Evolutionary conservation across 176 grass and related monocot species (phyloP).

Genomic region (Puccinellia tenuiflora): DNA sequence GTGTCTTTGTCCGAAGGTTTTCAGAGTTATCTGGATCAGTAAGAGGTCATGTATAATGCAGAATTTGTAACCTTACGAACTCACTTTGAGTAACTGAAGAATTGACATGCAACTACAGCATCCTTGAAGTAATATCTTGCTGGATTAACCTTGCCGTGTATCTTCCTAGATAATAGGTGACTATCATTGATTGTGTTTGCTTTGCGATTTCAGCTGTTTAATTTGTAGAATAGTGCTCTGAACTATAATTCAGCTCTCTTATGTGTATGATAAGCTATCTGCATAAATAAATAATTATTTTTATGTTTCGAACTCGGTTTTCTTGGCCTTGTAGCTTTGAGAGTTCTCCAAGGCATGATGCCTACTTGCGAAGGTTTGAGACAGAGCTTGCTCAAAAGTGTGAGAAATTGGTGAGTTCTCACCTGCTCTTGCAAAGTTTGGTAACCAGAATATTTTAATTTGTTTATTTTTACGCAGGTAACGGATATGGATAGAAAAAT

Average conservation of each 20-base stretch:
- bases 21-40: not conserved
- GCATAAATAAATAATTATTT: not conserved
- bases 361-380: conserved; percentile 61
- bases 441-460: not conserved
- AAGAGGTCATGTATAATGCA: not conserved
- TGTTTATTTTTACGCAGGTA: not conserved
- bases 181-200: conserved; percentile 8
- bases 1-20: not conserved
- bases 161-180: conserved; percentile 8
- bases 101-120: not conserved
- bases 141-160: conserved; percentile 2
- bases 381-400: conserved; percentile 85
- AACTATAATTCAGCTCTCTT: not conserved
- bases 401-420: conserved; percentile 74
- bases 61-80: not conserved
- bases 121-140: not conserved
- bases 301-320: not conserved
- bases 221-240: not conserved
- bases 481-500: not conserved
- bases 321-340: conserved; percentile 66
- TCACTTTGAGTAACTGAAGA: not conserved
- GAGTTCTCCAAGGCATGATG: conserved; percentile 74
- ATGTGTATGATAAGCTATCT: not conserved
- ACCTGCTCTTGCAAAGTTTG: conserved; percentile 9
- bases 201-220: not conserved